Percentiles rank a stretch among this genome's conserved stretches.
phyloP scores from a whole-genome alignment of 2,329 filamentous ascomycete genomes.

The Fusarium domesticum region DNA sequence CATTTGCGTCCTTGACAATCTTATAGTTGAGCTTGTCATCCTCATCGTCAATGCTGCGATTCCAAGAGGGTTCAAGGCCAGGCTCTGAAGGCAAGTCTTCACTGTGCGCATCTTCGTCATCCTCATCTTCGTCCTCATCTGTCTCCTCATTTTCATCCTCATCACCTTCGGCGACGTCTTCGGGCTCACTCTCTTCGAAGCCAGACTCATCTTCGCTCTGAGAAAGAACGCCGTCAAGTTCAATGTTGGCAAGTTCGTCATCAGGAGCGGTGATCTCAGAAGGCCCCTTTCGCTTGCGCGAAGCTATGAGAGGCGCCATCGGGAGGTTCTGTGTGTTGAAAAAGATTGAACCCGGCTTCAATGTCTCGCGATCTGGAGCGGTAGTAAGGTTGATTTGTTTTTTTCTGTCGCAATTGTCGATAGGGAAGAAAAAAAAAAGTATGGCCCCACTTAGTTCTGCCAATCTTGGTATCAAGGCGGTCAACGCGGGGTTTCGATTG shows the following conservation, averaged over 20 bases:
- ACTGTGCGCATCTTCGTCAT: constrained; percentile 24
- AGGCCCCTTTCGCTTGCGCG: constrained; percentile 26
- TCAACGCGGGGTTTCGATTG: too few species aligned
- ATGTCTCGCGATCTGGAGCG: not conserved
- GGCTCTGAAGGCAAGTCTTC: constrained; percentile 35
- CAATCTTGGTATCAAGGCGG: not conserved
- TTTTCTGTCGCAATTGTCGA: not conserved
- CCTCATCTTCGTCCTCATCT: constrained; percentile 39
- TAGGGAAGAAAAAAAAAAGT: not conserved
- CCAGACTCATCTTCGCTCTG: constrained; percentile 57
- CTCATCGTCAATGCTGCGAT: constrained; percentile 39
- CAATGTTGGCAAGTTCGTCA: constrained; percentile 41
- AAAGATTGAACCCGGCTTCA: too few species aligned
- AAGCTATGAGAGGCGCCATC: constrained; percentile 22
- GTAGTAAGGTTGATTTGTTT: not conserved
- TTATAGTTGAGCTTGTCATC: constrained; percentile 45
- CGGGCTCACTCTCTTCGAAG: constrained; percentile 40
- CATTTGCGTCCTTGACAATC: constrained; percentile 78
- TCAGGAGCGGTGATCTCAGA: constrained; percentile 12
- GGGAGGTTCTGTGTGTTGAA: not conserved
- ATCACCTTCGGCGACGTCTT: constrained; percentile 35
- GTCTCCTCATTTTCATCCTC: constrained; percentile 28
- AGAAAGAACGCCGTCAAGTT: constrained; percentile 56
- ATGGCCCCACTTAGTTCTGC: not conserved
- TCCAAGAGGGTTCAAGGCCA: constrained; percentile 28